These are phyloP conservation scores for Diplogelasinospora grovesii DNA, from an alignment of 495 filamentous ascomycete species.

Conservation along the genomic window DNA sequence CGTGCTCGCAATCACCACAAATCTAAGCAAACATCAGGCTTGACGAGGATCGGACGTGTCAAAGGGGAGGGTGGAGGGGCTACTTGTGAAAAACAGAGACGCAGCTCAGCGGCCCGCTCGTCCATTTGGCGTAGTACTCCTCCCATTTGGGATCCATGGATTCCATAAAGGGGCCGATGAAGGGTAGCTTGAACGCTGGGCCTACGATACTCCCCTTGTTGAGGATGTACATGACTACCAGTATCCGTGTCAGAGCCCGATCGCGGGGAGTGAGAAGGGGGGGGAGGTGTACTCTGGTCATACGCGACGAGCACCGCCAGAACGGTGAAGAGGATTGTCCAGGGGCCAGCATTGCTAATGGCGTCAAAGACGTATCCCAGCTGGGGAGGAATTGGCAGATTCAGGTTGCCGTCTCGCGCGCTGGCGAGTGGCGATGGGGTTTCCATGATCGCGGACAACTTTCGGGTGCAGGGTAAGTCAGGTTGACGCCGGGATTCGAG, in stretches of 20 bases:
- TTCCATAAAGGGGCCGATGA: constrained; percentile 87
- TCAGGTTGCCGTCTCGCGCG: too few species aligned
- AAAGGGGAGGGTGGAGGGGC: constrained; percentile 20
- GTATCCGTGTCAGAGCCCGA: too few species aligned
- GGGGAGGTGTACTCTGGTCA: constrained; percentile 84
- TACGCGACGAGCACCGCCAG: constrained; percentile 66
- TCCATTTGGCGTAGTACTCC: constrained; percentile 84
- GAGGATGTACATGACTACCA: constrained; percentile 78
- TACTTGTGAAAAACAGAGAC: constrained; percentile 98
- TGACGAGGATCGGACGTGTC: too few species aligned
- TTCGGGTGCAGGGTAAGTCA: too few species aligned
- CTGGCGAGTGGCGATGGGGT: too few species aligned
- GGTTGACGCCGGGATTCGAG: too few species aligned
- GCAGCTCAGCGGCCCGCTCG: constrained; percentile 80
- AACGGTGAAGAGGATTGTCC: constrained; percentile 58
- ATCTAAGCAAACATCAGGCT: too few species aligned
- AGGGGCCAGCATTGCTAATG: constrained; percentile 49
- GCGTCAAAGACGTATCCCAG: constrained; percentile 39
- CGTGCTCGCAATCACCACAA: constrained; percentile 88
- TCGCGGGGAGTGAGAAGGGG: too few species aligned
- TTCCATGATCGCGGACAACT: too few species aligned
- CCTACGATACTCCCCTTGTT: constrained; percentile 79
- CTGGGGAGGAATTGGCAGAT: constrained; percentile 37
- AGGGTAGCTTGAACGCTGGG: constrained; percentile 74
- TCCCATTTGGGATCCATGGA: constrained; percentile 82